Conservation (phyloP, 163 green algal genomes). For the Chlorella variabilis region DNA sequence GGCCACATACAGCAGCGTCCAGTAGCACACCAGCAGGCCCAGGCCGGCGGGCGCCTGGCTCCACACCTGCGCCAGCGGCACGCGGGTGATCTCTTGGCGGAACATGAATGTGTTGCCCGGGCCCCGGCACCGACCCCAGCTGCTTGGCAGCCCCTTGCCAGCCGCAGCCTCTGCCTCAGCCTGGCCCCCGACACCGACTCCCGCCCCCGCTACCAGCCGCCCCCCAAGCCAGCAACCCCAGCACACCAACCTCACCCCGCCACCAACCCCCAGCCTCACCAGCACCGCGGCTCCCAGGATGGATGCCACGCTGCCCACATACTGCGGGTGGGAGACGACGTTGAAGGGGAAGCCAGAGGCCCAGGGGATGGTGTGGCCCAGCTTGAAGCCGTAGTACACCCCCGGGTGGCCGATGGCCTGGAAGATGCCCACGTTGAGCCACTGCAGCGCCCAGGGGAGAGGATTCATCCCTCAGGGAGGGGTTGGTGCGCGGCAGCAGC, state of each 20-base stretch:
- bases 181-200: too few species aligned
- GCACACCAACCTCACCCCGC: too few species aligned
- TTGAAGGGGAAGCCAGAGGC: slow-evolving; percentile 83
- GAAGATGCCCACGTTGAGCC: slow-evolving; percentile 83
- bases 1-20: slow-evolving; percentile 72
- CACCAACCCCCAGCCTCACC: too few species aligned
- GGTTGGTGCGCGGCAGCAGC: too few species aligned
- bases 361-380: slow-evolving; percentile 79
- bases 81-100: not conserved
- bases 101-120: too few species aligned
- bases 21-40: slow-evolving; percentile 58
- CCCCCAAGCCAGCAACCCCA: too few species aligned
- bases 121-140: too few species aligned
- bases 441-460: slow-evolving; percentile 47
- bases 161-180: not conserved
- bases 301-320: slow-evolving; percentile 75
- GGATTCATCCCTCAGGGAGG: too few species aligned
- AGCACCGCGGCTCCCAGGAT: slow-evolving; percentile 68
- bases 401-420: slow-evolving; percentile 75
- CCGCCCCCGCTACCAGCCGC: too few species aligned
- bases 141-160: not conserved
- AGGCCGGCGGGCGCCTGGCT: slow-evolving; percentile 51
- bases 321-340: slow-evolving; percentile 76
- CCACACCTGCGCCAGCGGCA: slow-evolving; percentile 41
- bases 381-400: slow-evolving; percentile 88